Conservation (phyloP, 345 rosid genomes). For the Hibiscus trionum region DNA sequence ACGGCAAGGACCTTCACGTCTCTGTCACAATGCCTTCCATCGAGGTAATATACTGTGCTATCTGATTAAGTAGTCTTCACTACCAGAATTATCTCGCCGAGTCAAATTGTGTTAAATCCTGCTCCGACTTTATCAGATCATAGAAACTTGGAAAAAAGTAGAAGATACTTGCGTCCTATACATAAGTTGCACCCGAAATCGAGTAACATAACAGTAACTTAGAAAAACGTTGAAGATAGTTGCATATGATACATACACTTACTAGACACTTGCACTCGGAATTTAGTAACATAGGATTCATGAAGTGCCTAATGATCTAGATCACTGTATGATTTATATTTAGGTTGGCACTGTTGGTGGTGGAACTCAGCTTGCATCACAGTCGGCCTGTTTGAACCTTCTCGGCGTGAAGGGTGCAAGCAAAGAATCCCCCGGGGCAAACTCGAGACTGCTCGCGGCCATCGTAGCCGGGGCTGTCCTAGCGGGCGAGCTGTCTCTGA, state of each 20-base stretch:
- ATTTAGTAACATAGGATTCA: too few species aligned
- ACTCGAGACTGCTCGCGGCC: constrained; percentile 44
- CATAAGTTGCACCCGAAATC: too few species aligned
- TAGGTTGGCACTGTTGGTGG: constrained; percentile 81
- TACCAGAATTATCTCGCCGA: not conserved
- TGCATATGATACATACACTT: too few species aligned
- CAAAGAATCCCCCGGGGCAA: constrained; percentile 49
- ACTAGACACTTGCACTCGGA: too few species aligned
- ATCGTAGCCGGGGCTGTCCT: constrained; percentile 62
- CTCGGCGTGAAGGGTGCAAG: constrained; percentile 67
- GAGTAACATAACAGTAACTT: too few species aligned
- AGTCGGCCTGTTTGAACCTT: constrained; percentile 63
- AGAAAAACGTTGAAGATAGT: too few species aligned
- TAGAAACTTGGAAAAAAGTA: not conserved
- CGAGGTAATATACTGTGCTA: constrained; percentile 32
- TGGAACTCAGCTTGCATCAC: constrained; percentile 72
- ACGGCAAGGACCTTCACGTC: constrained; percentile 56
- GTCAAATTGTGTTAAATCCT: not conserved
- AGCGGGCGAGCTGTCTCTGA: constrained; percentile 63
- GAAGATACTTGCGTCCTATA: not conserved
- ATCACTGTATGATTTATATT: not conserved
- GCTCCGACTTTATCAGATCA: not conserved
- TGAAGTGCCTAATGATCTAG: constrained; percentile 3
- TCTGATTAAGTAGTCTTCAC: not conserved
- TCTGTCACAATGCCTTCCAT: constrained; percentile 73